phyloP scores from a whole-genome alignment of 2,329 filamentous ascomycete genomes.

The Sporothrix dimorphospora region DNA sequence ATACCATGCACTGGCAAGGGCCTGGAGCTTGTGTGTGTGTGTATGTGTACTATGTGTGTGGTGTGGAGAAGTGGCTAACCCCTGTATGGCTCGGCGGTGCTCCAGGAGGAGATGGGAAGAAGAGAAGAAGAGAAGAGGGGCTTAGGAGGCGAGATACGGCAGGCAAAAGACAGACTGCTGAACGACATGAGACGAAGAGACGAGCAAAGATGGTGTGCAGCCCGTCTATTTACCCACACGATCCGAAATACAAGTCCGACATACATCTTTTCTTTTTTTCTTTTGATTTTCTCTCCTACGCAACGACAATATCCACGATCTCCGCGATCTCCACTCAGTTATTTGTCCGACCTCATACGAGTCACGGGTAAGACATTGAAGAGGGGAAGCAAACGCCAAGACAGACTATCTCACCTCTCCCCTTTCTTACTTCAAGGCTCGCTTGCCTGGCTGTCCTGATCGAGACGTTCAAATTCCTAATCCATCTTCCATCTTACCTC shows the following conservation, averaged over 20 bases:
- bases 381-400: not conserved
- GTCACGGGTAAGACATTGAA: not conserved
- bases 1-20: not conserved
- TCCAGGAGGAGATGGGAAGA: not conserved
- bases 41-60: too few species aligned
- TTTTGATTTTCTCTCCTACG: not conserved
- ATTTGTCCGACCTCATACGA: not conserved
- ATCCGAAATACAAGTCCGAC: too few species aligned
- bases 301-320: not conserved
- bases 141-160: not conserved
- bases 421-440: too few species aligned
- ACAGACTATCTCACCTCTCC: not conserved
- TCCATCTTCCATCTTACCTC: not conserved
- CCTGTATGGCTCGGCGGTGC: not conserved
- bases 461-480: not conserved
- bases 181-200: constrained; percentile 6
- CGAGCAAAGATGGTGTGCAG: constrained; percentile 9
- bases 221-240: not conserved
- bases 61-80: too few species aligned
- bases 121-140: not conserved
- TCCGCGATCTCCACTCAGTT: not conserved
- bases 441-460: constrained; percentile 8
- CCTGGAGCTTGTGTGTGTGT: too few species aligned
- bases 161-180: not conserved
- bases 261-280: not conserved